Conservation (phyloP, 163 green algal genomes). For the Prototheca cutis region DNA sequence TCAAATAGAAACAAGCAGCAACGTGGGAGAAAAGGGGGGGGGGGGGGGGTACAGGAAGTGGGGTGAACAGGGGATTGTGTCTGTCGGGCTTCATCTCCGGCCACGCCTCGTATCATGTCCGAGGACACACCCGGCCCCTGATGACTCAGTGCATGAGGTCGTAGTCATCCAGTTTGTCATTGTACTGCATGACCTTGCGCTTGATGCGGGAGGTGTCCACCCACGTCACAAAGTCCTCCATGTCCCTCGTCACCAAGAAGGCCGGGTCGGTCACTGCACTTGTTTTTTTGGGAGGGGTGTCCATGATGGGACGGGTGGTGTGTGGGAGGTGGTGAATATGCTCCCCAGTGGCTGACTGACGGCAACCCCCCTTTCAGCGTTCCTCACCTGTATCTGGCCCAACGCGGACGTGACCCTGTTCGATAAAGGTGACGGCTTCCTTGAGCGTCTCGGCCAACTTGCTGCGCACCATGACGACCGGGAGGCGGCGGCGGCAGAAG, state of each 20-base stretch:
- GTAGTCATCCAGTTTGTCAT: slow-evolving; percentile 91
- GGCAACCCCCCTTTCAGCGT: not conserved
- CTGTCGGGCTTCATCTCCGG: too few species aligned
- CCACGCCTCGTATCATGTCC: too few species aligned
- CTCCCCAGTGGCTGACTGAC: not conserved
- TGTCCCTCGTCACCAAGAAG: slow-evolving; percentile 64
- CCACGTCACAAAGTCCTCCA: slow-evolving; percentile 99
- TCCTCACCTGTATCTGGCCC: slow-evolving; percentile 64
- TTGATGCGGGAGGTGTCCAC: slow-evolving; percentile 95
- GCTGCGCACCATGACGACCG: slow-evolving; percentile 85
- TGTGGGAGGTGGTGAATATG: too few species aligned
- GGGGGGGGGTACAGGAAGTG: too few species aligned
- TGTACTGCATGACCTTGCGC: slow-evolving; percentile 93
- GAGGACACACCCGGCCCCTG: not conserved
- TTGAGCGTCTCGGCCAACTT: slow-evolving; percentile 89
- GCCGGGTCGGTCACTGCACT: slow-evolving; percentile 23
- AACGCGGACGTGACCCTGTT: slow-evolving; percentile 93
- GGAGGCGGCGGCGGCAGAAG: slow-evolving; percentile 83
- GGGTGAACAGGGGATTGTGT: too few species aligned
- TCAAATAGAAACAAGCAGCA: too few species aligned
- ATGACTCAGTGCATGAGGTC: slow-evolving; percentile 51
- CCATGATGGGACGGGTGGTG: too few species aligned
- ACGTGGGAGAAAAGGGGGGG: too few species aligned
- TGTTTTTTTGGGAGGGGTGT: too few species aligned
- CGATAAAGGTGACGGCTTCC: slow-evolving; percentile 90